phyloP scores from a whole-genome alignment of 371 early-diverging fungal genomes.

The Zychaea mexicana region DNA sequence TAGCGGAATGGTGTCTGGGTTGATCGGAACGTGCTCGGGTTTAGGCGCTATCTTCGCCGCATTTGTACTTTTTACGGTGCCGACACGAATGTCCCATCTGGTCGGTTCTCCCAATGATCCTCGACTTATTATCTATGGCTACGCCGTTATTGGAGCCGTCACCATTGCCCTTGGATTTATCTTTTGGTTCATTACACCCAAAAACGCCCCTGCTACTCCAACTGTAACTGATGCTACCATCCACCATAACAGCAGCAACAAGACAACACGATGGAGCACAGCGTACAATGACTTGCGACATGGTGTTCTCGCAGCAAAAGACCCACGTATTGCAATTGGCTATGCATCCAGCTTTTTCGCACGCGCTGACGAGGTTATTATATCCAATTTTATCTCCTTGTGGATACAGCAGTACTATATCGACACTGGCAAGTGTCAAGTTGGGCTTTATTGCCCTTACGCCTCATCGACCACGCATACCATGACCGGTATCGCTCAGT shows the following conservation, averaged over 20 bases:
- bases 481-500: slow-evolving; percentile 72
- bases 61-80: slow-evolving; percentile 43
- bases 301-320: slow-evolving; percentile 55
- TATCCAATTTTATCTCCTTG: slow-evolving; percentile 74
- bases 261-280: slow-evolving; percentile 14
- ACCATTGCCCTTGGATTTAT: slow-evolving; percentile 34
- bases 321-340: slow-evolving; percentile 62
- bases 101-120: slow-evolving; percentile 2
- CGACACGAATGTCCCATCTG: slow-evolving; percentile 32
- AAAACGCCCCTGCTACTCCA: neutral
- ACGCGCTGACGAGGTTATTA: slow-evolving; percentile 76
- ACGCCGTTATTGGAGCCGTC: slow-evolving; percentile 41
- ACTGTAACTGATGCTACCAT: neutral
- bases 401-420: slow-evolving; percentile 73
- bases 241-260: neutral
- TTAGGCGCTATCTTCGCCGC: slow-evolving; percentile 55
- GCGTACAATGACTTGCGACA: slow-evolving; percentile 1
- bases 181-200: slow-evolving; percentile 43
- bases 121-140: slow-evolving; percentile 6
- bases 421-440: slow-evolving; percentile 54
- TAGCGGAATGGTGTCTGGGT: slow-evolving; percentile 52
- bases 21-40: slow-evolving; percentile 57
- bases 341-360: slow-evolving; percentile 68
- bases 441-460: slow-evolving; percentile 34
- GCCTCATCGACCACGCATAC: slow-evolving; percentile 57